phyloP scores from a whole-genome alignment of 768 basidiomycete species.

The Boletus tylopilopsis region DNA sequence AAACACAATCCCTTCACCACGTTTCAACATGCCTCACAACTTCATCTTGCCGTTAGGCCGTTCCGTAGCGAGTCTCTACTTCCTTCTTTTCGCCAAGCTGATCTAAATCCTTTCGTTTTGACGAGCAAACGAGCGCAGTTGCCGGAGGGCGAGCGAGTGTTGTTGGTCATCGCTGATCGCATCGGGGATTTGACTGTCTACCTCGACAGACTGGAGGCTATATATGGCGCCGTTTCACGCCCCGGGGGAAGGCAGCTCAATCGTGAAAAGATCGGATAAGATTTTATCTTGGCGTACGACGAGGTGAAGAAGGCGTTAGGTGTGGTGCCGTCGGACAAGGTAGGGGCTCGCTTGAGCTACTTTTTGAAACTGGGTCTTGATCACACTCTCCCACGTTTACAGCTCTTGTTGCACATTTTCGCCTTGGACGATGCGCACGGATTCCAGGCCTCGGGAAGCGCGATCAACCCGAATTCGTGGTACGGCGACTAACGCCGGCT shows the following conservation, averaged over 20 bases:
- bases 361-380: too few relatives aligned
- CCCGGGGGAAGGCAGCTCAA: constrained; percentile 33
- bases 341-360: too few relatives aligned
- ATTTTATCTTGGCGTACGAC: constrained; percentile 46
- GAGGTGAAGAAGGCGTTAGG: constrained; percentile 48
- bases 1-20: not conserved
- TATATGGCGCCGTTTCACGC: constrained; percentile 32
- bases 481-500: too few relatives aligned
- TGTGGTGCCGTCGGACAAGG: constrained; percentile 42
- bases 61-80: constrained; percentile 10
- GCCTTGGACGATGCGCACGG: too few relatives aligned
- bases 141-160: constrained; percentile 37
- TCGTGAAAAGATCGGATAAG: constrained; percentile 44
- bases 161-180: constrained; percentile 40
- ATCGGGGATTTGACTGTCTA: constrained; percentile 35
- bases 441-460: too few relatives aligned
- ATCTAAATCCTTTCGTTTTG: too few relatives aligned
- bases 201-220: constrained; percentile 30
- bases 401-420: too few relatives aligned
- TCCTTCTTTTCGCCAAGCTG: too few relatives aligned
- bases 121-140: constrained; percentile 36
- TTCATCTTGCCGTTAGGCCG: too few relatives aligned
- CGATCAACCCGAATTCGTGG: too few relatives aligned
- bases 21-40: too few relatives aligned
- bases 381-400: too few relatives aligned